Evolutionary conservation across 2,329 filamentous ascomycete species (phyloP), one percentile per base, ranked within the genome.

Genomic region (Stagonosporopsis vannaccii): DNA sequence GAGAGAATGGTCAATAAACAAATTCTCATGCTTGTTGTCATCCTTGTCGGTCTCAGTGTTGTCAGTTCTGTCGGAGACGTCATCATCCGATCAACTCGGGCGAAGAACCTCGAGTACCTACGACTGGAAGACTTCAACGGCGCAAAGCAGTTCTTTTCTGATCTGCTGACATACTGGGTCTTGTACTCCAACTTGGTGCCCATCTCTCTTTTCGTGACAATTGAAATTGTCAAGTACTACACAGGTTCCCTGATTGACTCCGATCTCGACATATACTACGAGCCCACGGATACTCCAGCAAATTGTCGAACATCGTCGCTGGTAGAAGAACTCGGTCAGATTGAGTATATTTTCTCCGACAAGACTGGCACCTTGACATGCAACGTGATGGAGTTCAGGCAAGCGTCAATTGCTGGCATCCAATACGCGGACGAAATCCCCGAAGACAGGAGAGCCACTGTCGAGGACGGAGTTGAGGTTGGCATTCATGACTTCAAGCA

Each of bases 161-260:
- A 99, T 77, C 90, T 99, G 72, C 90, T 97, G 71, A 99, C 96
- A 1, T 98, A 98, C 76, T 99, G 95, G 94, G 94, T 99, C 28
- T 79, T 99, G 32, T 99, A 97, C 78, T 98, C 94, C 2, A 94
- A 96, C 49, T 80, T 99, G 68, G 95, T 99, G 42, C 95, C 95
- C 30, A 97, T 99, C 69, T 98, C 94, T 26, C 88, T 99, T 3
- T 99, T 99, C 75, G 95, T 99, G 61, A 99, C 95, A 0, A 88
- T 99, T 48, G 95, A 99, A 78, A 85, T 99, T 64, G 94, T 99
- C 80, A 99, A 99, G 77, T 97, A 98, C 74, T 97, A 90, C 82
- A 93, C 97, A 65, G 95, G 92, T n/a, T 95, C 95, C 68, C 85
- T 99, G 61, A 99, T 99, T 77, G 96, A 97, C 73, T 94, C 93